Base-by-base conservation (phyloP, 139 green algal species). In the Spirogloea muscicola region DNA sequence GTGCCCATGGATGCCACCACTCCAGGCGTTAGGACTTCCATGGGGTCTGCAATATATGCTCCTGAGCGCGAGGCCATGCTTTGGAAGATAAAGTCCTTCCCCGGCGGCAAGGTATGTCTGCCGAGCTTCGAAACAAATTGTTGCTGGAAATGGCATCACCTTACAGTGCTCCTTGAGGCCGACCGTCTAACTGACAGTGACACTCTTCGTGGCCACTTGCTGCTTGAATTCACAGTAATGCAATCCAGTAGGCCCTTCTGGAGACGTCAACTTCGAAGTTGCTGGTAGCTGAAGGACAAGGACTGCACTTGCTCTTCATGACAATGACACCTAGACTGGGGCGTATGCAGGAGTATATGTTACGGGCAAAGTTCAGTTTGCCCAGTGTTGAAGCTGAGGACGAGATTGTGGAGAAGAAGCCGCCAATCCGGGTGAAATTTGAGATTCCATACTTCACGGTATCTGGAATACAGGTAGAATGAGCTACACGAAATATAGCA, bases 381-480 rank as follows among this genome's bases (percentile, higher is more conserved):
- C 94, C 94, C 3, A 91, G 78, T 9, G 89, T 95, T 13, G 75
- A 86, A 52, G 87, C 87, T 36, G 90, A 94, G 73, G 90, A 95
- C 41, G 90, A 91, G 68, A 37, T 39, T 10, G 71, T 84, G n/a
- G 85, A 87, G 77, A 76, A 85, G 31, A 93, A 95, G 88, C 94
- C 93, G 36, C 94, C 94, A 61, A 96, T 98, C 62, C 91, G 90
- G 44, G 92, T 98, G 65, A 94, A 93, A 80, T 98, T 97, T 80
- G 94, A 99, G 84, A 94, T 98, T 37, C 94, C 94, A 3, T 98
- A 98, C 85, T 98, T 94, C 82, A 98, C 93, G 5, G 90, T 97
- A 3, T 96, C 88, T 25, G 94, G 94, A 64, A 93, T 99, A 39
- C 94, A 98, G 89, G 91, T 98, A 33, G 13, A 25, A 10, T 51